Percentiles rank a stretch among this genome's conserved stretches.
These are phyloP conservation scores for Scheffersomyces illinoinensis DNA, from an alignment of 1,139 yeast genomes.

Conservation along the genomic window DNA sequence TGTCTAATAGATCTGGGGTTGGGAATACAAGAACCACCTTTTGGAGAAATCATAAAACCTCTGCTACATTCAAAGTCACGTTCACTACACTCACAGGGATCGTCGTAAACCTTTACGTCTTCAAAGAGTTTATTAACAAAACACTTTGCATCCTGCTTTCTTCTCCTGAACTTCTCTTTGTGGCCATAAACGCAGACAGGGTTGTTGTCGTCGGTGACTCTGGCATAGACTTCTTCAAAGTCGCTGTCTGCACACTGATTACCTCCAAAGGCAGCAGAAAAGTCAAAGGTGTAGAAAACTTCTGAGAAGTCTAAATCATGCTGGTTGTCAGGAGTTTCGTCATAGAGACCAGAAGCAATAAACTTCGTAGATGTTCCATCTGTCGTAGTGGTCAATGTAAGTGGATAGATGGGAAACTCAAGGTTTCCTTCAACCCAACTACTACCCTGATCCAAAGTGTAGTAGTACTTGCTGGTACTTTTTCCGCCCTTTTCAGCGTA, in stretches of 20 bases:
- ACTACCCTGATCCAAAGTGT: slow-evolving; percentile 74
- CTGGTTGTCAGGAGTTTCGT: slow-evolving; percentile 17
- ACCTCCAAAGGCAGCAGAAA: slow-evolving; percentile 56
- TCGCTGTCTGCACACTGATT: slow-evolving; percentile 55
- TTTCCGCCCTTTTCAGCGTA: slow-evolving; percentile 18
- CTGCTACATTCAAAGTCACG: slow-evolving; percentile 73
- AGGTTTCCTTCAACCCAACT: slow-evolving; percentile 58
- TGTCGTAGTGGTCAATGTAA: slow-evolving; percentile 55
- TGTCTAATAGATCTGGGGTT: slow-evolving; percentile 32
- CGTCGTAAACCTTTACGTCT: slow-evolving; percentile 57
- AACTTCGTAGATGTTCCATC: slow-evolving; percentile 74
- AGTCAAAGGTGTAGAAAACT: slow-evolving; percentile 55
- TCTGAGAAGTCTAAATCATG: slow-evolving; percentile 14
- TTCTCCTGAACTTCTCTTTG: slow-evolving; percentile 62
- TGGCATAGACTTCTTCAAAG: slow-evolving; percentile 68
- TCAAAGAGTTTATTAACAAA: slow-evolving; percentile 60
- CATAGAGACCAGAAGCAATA: slow-evolving; percentile 50
- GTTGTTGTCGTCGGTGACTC: slow-evolving; percentile 46
- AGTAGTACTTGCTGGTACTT: slow-evolving; percentile 38
- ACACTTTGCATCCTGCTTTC: slow-evolving; percentile 71
- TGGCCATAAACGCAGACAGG: slow-evolving; percentile 77
- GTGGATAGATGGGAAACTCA: slow-evolving; percentile 49
- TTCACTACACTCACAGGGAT: slow-evolving; percentile 65
- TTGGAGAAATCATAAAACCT: slow-evolving; percentile 49
- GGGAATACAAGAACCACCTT: slow-evolving; percentile 55